These are phyloP conservation scores for Melocanna baccifera DNA, from an alignment of 176 grass and related monocot genomes.

Conservation along the genomic window DNA sequence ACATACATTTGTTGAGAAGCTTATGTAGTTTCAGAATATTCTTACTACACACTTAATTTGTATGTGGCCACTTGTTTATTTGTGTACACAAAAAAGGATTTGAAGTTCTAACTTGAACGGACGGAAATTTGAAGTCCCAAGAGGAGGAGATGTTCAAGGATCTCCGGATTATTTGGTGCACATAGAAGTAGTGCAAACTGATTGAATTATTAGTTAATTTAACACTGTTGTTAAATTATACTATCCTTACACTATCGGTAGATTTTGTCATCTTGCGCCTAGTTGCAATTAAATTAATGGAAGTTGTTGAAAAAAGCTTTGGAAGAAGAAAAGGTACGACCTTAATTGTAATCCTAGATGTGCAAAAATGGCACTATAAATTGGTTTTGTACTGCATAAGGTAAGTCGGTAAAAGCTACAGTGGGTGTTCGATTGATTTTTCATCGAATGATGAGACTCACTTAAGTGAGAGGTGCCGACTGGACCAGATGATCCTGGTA, in stretches of 20 bases:
- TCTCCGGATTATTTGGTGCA: neutral
- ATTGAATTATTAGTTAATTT: neutral
- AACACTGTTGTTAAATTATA: neutral
- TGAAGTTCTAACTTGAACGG: neutral
- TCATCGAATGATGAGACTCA: too few species aligned
- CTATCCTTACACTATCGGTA: neutral
- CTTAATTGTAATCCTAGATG: neutral
- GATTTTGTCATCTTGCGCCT: neutral
- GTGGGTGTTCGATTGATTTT: too few species aligned
- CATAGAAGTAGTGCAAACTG: neutral
- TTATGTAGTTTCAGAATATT: neutral
- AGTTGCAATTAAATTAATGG: slow-evolving; percentile 1
- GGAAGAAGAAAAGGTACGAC: neutral
- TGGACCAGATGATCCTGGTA: too few species aligned
- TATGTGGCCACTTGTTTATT: neutral
- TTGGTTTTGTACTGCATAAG: too few species aligned
- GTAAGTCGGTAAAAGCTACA: too few species aligned
- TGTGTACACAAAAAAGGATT: neutral
- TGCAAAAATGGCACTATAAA: too few species aligned
- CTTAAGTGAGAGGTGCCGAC: too few species aligned
- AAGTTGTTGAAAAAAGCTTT: neutral
- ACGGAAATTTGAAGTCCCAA: neutral
- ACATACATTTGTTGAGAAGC: neutral
- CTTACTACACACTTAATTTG: neutral
- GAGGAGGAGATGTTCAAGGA: neutral